Base-by-base conservation (phyloP, 805 yeast species). In the Spathaspora gorwiae region DNA sequence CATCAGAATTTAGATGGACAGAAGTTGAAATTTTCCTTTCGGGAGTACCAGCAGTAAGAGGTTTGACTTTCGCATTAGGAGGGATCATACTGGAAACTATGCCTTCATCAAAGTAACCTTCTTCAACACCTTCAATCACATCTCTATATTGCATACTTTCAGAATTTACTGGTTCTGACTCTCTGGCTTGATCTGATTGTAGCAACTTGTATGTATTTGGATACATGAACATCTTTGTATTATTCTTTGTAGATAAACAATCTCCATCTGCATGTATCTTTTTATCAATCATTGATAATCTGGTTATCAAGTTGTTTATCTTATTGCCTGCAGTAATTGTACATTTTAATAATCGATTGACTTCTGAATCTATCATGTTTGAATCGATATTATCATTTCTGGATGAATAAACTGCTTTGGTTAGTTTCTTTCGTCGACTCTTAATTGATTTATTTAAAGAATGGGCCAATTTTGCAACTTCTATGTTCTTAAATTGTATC, bases 401-500 rank as follows among this genome's bases (percentile, higher is more conserved):
- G 15, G 43, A 37, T 13, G 31, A 39, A 3, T 13, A n/a, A 32
- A 37, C n/a, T 7, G 36, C 44, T 40, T 46, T 48, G 7, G 15
- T 30, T 30, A 60, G 37, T 31, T 45, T 49, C 32, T 54, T 50
- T 3, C 43, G 44, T 15, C 45, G 43, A n/a, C 36, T 39, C 6
- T 35, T 9, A 5, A 61, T 46, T n/a, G 33, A 47, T 40, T 51
- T 54, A 33, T 54, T 57, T 35, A 60, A 49, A 31, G 45, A 49
- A 42, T 47, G 55, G 13, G 63, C 56, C 36, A 57, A 49, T 47
- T 68, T 68, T 14, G 66, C 64, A 11, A 70, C 59, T 34, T 57
- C 59, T 26, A 70, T 64, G 51, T 71, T 71, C 45, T 67, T 66
- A 47, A 59, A 60, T 52, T 71, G 76, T 36, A 72, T 61, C 46